Conservation (phyloP, 2,329 filamentous ascomycete genomes). For the Plenodomus tracheiphilus region DNA sequence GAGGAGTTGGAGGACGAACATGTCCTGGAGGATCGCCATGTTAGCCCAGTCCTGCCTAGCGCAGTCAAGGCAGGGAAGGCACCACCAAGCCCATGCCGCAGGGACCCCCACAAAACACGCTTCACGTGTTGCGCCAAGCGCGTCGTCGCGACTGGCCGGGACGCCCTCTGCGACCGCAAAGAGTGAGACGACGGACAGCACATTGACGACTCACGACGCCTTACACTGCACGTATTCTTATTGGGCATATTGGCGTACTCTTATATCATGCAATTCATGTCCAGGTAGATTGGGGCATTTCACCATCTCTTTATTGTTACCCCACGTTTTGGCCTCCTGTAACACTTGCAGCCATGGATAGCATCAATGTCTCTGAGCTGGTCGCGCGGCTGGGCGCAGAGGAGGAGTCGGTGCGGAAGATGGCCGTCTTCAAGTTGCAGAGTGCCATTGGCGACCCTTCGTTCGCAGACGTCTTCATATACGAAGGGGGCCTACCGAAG, state of each 20-base stretch:
- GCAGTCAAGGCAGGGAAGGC: conserved; percentile 7
- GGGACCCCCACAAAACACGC: conserved; percentile 18
- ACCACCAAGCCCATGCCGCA: not conserved
- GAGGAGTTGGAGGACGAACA: conserved; percentile 3
- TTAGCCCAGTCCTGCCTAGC: conserved; percentile 23
- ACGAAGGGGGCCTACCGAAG: conserved; percentile 80
- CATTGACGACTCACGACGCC: conserved; percentile 5
- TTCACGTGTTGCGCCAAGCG: conserved; percentile 28
- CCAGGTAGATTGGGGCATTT: conserved; percentile 17
- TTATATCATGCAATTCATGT: conserved; percentile 5
- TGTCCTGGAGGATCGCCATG: conserved; percentile 11
- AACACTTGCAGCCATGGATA: conserved; percentile 51
- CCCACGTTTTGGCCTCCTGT: conserved; percentile 12
- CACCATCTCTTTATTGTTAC: conserved; percentile 9
- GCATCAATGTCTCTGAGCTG: conserved; percentile 59
- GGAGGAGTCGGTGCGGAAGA: conserved; percentile 92
- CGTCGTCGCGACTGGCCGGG: conserved; percentile 15
- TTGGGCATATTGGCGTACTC: conserved; percentile 2
- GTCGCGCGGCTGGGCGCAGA: conserved; percentile 63
- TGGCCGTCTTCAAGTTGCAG: conserved; percentile 98
- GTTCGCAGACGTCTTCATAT: conserved; percentile 95
- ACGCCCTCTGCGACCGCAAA: conserved; percentile 8
- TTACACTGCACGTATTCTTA: conserved; percentile 4
- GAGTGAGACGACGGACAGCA: conserved; percentile 6
- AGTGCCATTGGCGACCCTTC: conserved; percentile 92